Base-by-base conservation (phyloP, 176 grass and related monocot genomes). In the Poa annua region DNA sequence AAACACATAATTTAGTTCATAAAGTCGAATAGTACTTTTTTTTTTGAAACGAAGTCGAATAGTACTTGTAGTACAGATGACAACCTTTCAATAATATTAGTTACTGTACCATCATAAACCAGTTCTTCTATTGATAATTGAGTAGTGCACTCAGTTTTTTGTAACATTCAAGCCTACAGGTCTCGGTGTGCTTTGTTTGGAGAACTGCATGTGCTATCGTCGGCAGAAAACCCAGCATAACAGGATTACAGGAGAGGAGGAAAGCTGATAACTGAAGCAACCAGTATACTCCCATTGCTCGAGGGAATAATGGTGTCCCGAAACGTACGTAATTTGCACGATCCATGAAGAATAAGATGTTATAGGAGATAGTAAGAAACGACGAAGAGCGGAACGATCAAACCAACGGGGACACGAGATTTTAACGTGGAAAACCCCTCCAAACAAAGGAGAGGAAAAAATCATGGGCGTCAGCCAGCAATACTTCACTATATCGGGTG, bases 191-290 rank as follows among this genome's bases (percentile, higher is more conserved):
- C 66, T 32, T 44, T 20, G 48, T 19, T 35, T 20, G 7, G 24
- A 74, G 35, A 79, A 64, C 20, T 38, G 48, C 57, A 48, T 66
- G 68, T 67, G 81, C 34, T 59, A 38, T 80, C 38, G 56, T 80
- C 67, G 48, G 56, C 67, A 57, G 14, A 51, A 59, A 8, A 29
- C 1, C 24, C 36, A 4, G 52, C 63, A 29, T 38, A 74, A 81
- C 17, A 45, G 17, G 19, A 15, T n/a, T n/a, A n/a, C n/a, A n/a
- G n/a, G n/a, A n/a, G n/a, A n/a, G n/a, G 17, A 55, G 34, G 11
- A 51, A 53, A 86, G 42, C 36, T 55, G 32, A 24, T 66, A 34
- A 6, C 52, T 47, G 33, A 26, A 42, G 55, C 2, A 9, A 41
- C 13, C 29, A 29, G 61, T 16, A 7, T 15, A 36, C 62, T n/a